Percentiles rank a stretch among this genome's conserved stretches.
These are phyloP conservation scores for Fusarium albidum DNA, from an alignment of 2,329 filamentous ascomycete genomes.

Conservation along the genomic window DNA sequence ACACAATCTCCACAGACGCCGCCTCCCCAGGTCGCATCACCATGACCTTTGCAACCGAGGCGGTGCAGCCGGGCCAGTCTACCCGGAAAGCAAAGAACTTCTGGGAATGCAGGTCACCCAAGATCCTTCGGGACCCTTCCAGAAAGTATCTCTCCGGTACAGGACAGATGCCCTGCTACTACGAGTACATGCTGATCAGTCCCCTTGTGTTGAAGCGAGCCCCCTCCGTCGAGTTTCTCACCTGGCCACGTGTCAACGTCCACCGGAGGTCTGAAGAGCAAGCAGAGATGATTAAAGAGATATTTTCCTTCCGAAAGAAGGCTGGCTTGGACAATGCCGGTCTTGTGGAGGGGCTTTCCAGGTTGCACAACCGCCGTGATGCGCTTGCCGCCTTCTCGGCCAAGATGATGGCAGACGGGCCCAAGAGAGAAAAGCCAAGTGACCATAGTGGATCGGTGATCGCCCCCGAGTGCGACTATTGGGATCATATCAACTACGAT, in stretches of 20 bases:
- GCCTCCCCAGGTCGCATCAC: neutral
- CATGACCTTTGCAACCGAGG: slow-evolving; percentile 13
- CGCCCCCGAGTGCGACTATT: too few species aligned
- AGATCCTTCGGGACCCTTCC: neutral
- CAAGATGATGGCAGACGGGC: neutral
- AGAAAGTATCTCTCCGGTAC: neutral
- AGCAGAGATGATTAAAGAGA: too few species aligned
- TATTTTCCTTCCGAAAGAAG: neutral
- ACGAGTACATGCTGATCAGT: slow-evolving; percentile 23
- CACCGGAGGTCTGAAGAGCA: neutral
- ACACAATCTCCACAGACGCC: neutral
- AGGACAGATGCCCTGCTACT: slow-evolving; percentile 15
- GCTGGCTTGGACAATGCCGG: too few species aligned
- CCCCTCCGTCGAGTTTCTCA: slow-evolving; percentile 1
- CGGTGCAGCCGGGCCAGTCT: slow-evolving; percentile 3
- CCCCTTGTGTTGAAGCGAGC: neutral
- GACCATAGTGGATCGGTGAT: too few species aligned
- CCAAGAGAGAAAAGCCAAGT: neutral
- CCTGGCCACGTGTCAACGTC: neutral
- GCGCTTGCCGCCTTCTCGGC: neutral
- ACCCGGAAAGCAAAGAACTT: slow-evolving; percentile 21
- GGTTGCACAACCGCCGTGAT: neutral
- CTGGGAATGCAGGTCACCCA: slow-evolving; percentile 17
- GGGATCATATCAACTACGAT: slow-evolving; percentile 16
- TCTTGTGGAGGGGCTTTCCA: neutral